Conservation (phyloP, 176 grass and related monocot species). For the Stipa capillata region DNA sequence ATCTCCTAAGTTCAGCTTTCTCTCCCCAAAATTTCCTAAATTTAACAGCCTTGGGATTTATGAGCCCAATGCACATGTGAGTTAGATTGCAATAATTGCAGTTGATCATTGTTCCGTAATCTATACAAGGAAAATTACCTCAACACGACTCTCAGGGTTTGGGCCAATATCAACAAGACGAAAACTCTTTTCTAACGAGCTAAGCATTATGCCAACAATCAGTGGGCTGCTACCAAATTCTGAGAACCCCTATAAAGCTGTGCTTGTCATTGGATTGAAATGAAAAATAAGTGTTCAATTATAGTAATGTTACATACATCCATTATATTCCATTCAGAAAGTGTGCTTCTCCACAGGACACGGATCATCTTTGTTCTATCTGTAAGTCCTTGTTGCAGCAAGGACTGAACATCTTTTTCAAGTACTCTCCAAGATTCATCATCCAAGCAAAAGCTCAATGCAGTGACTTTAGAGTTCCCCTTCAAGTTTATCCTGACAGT, state of each 20-base stretch:
- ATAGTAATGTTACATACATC: constrained; percentile 52
- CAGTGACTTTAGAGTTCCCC: constrained; percentile 49
- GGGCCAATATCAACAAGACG: constrained; percentile 83
- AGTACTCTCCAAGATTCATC: constrained; percentile 79
- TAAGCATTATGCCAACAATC: constrained; percentile 59
- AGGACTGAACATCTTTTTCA: constrained; percentile 60
- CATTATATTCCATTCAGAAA: constrained; percentile 80
- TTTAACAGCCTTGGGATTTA: constrained; percentile 45
- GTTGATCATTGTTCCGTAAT: background rate
- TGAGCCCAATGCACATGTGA: constrained; percentile 17
- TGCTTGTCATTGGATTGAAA: constrained; percentile 25
- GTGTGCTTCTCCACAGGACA: constrained; percentile 76
- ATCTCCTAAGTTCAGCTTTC: constrained; percentile 94
- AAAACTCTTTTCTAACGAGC: constrained; percentile 64
- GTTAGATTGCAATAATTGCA: background rate
- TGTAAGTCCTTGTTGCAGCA: constrained; percentile 70
- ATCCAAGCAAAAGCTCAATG: constrained; percentile 57
- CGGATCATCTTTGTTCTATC: constrained; percentile 88
- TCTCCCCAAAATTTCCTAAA: constrained; percentile 94
- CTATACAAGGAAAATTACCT: constrained; percentile 40
- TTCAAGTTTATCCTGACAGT: constrained; percentile 86
- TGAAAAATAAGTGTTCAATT: background rate
- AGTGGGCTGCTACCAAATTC: constrained; percentile 68
- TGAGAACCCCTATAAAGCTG: constrained; percentile 61
- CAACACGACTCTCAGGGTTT: constrained; percentile 67